Evolutionary conservation across 352 stramenopile species (phyloP).

Genomic region (Phytopythium chamaehyphon): DNA sequence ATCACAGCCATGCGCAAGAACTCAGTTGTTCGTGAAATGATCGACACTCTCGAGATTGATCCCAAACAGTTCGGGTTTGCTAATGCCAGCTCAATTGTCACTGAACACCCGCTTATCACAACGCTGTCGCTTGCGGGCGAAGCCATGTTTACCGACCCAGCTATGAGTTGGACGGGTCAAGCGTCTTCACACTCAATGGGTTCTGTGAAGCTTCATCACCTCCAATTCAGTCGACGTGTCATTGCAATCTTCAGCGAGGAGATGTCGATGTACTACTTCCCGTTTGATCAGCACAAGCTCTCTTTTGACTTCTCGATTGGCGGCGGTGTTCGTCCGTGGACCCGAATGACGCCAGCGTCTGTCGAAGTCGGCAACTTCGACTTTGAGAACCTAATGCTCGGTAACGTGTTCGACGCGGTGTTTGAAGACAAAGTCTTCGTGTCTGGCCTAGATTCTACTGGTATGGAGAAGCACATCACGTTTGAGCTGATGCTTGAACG

Average conservation of each 20-base stretch:
- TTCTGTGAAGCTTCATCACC: conserved; percentile 22
- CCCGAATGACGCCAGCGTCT: conserved; percentile 24
- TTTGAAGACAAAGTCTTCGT: conserved; percentile 50
- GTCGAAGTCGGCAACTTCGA: conserved; percentile 44
- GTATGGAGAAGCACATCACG: conserved; percentile 32
- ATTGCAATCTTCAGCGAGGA: conserved; percentile 49
- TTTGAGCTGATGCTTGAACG: conserved; percentile 64
- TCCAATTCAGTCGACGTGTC: conserved; percentile 35
- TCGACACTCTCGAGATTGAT: conserved; percentile 38
- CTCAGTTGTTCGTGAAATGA: conserved; percentile 30
- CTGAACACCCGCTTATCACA: conserved; percentile 24
- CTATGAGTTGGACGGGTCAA: conserved; percentile 10
- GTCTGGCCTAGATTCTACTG: conserved; percentile 24
- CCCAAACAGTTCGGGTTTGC: conserved; percentile 38
- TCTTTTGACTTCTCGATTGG: conserved; percentile 39
- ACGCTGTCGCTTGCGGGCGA: conserved; percentile 20
- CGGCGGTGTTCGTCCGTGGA: conserved; percentile 21
- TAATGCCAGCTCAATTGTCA: conserved; percentile 30
- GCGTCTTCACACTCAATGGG: conserved; percentile 6
- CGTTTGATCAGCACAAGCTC: conserved; percentile 58
- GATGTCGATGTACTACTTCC: conserved; percentile 52
- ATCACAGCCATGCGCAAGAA: conserved; percentile 40
- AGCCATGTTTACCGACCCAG: conserved; percentile 23
- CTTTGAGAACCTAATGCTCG: conserved; percentile 45
- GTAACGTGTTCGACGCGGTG: conserved; percentile 51